phyloP scores from a whole-genome alignment of 2,329 filamentous ascomycete species.

The Paecilomyces sp. region DNA sequence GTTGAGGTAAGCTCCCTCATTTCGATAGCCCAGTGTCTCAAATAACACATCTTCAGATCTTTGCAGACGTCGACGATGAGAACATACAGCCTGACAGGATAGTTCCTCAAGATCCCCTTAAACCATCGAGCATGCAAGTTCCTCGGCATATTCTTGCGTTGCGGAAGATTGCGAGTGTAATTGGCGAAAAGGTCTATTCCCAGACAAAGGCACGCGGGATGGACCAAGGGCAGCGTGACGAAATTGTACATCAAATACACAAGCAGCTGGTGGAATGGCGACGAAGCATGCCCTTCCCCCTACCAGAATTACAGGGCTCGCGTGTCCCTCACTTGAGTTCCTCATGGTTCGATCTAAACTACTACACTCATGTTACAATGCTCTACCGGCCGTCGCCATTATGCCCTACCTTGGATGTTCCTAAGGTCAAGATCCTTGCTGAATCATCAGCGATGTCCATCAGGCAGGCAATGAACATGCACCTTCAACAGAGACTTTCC shows the following conservation, averaged over 20 bases:
- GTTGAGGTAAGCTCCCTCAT: conserved; percentile 19
- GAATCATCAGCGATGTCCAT: conserved; percentile 38
- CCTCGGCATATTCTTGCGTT: conserved; percentile 38
- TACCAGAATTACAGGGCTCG: conserved; percentile 29
- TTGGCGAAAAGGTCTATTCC: conserved; percentile 33
- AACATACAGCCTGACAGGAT: conserved; percentile 18
- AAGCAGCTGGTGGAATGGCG: conserved; percentile 40
- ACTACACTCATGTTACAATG: conserved; percentile 40
- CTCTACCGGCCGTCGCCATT: conserved; percentile 41
- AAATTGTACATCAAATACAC: conserved; percentile 29
- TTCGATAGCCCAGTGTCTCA: background rate
- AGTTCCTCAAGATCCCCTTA: conserved; percentile 14
- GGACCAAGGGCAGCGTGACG: conserved; percentile 19
- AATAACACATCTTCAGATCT: conserved; percentile 20
- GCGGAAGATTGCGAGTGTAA: conserved; percentile 36
- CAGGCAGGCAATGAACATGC: conserved; percentile 33
- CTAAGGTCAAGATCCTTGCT: conserved; percentile 30
- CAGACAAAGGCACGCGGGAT: conserved; percentile 11
- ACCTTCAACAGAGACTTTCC: conserved; percentile 33
- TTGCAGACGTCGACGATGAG: conserved; percentile 31
- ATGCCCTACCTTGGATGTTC: conserved; percentile 28
- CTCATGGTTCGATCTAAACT: conserved; percentile 44
- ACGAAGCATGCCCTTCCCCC: conserved; percentile 38
- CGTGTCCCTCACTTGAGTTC: conserved; percentile 38
- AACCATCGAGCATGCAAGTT: conserved; percentile 32